Evolutionary conservation across 768 basidiomycete genomes (phyloP).

Genomic region (Lyophyllum decastes): DNA sequence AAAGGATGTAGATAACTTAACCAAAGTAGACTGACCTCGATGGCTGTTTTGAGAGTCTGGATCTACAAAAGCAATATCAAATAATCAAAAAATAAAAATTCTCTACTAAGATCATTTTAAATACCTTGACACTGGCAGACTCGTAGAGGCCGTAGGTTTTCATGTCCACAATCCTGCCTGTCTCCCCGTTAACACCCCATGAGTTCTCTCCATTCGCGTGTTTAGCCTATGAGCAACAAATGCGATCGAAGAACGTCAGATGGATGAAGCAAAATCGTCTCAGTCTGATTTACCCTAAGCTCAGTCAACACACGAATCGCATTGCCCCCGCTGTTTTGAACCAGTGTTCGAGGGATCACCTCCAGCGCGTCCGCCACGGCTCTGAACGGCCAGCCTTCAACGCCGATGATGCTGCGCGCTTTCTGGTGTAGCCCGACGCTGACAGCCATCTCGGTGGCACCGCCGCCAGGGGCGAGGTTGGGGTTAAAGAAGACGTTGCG

Average conservation of each 20-base stretch:
- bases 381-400: slow-evolving; percentile 88
- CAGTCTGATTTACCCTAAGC: slow-evolving; percentile 68
- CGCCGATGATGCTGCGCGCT: slow-evolving; percentile 79
- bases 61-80: slow-evolving; percentile 46
- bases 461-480: slow-evolving; percentile 89
- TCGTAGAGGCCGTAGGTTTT: slow-evolving; percentile 92
- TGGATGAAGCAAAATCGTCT: neutral
- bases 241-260: neutral
- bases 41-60: slow-evolving; percentile 95
- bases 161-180: slow-evolving; percentile 96
- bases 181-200: slow-evolving; percentile 96
- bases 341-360: slow-evolving; percentile 92
- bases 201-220: slow-evolving; percentile 89
- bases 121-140: slow-evolving; percentile 93
- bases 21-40: slow-evolving; percentile 62
- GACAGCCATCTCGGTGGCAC: slow-evolving; percentile 98
- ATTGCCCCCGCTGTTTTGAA: slow-evolving; percentile 96
- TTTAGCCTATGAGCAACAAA: slow-evolving; percentile 65
- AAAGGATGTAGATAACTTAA: neutral
- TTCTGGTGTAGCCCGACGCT: slow-evolving; percentile 82
- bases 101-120: neutral
- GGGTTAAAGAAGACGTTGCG: slow-evolving; percentile 98
- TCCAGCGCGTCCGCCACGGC: slow-evolving; percentile 97
- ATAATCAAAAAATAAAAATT: neutral
- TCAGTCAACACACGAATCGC: slow-evolving; percentile 92